A percentile compares a stretch with the other conserved stretches of the same genome.
Conservation (phyloP, 495 filamentous ascomycete species). For the Aspergillus nanangensis region DNA sequence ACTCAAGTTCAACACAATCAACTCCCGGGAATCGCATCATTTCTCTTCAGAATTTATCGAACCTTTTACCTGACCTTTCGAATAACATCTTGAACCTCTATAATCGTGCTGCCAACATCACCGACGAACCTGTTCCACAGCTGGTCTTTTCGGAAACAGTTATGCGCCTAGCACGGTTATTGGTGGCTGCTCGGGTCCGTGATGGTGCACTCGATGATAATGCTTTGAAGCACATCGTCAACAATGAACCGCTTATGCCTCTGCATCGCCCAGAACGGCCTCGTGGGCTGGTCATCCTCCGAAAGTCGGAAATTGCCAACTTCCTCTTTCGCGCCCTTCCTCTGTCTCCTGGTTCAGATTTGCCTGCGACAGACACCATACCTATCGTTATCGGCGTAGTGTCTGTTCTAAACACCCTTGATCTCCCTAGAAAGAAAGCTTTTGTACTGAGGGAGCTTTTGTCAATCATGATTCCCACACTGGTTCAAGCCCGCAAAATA, state of each 20-base stretch:
- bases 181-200: constrained; percentile 64
- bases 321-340: constrained; percentile 73
- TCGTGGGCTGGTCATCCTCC: constrained; percentile 34
- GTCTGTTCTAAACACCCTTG: constrained; percentile 71
- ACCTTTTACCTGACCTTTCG: constrained; percentile 66
- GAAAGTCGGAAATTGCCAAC: constrained; percentile 62
- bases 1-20: constrained; percentile 34
- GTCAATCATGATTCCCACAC: constrained; percentile 71
- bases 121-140: constrained; percentile 76
- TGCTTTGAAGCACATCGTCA: constrained; percentile 64
- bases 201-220: constrained; percentile 64
- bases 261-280: constrained; percentile 37
- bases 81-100: constrained; percentile 84
- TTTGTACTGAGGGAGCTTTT: constrained; percentile 81
- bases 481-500: constrained; percentile 88
- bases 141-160: constrained; percentile 76
- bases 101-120: constrained; percentile 65
- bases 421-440: constrained; percentile 79
- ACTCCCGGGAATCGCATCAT: constrained; percentile 45
- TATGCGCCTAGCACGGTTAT: constrained; percentile 71
- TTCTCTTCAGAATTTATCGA: constrained; percentile 59
- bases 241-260: constrained; percentile 42
- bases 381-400: constrained; percentile 81
- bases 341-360: constrained; percentile 49
- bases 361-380: constrained; percentile 65